Conservation (phyloP, 352 stramenopile genomes). For the Pythium coloratum region DNA sequence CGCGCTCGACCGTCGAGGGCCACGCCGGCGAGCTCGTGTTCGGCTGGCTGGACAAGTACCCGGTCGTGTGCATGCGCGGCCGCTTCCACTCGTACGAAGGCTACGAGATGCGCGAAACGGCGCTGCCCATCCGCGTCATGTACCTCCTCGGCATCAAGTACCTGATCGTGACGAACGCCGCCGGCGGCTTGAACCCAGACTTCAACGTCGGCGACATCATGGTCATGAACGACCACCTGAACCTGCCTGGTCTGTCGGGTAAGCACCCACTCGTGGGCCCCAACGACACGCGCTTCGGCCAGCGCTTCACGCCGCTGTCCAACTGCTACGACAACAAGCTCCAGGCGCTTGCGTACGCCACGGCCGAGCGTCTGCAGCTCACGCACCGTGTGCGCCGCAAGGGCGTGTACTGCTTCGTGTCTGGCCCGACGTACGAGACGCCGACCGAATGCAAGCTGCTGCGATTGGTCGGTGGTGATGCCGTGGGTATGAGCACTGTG, state of each 20-base stretch:
- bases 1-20: slow-evolving; percentile 91
- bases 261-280: slow-evolving; percentile 94
- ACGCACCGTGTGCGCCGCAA: slow-evolving; percentile 79
- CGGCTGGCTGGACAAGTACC: slow-evolving; percentile 78
- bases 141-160: slow-evolving; percentile 94
- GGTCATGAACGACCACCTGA: slow-evolving; percentile 96
- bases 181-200: slow-evolving; percentile 91
- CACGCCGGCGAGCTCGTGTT: slow-evolving; percentile 97
- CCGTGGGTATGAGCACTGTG: slow-evolving; percentile 96
- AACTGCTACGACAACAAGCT: slow-evolving; percentile 93
- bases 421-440: slow-evolving; percentile 96
- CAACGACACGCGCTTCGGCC: slow-evolving; percentile 95
- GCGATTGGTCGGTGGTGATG: slow-evolving; percentile 89
- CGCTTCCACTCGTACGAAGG: slow-evolving; percentile 98
- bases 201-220: slow-evolving; percentile 98
- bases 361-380: slow-evolving; percentile 82
- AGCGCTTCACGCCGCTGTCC: slow-evolving; percentile 94
- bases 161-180: slow-evolving; percentile 96
- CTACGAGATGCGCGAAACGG: slow-evolving; percentile 93
- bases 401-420: slow-evolving; percentile 97
- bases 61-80: slow-evolving; percentile 93
- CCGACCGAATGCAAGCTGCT: slow-evolving; percentile 94
- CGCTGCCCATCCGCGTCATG: slow-evolving; percentile 95
- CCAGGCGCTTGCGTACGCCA: slow-evolving; percentile 73
- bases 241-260: slow-evolving; percentile 91